These are phyloP conservation scores for Amorphotheca resinae DNA, from an alignment of 495 filamentous ascomycete species.

Conservation along the genomic window DNA sequence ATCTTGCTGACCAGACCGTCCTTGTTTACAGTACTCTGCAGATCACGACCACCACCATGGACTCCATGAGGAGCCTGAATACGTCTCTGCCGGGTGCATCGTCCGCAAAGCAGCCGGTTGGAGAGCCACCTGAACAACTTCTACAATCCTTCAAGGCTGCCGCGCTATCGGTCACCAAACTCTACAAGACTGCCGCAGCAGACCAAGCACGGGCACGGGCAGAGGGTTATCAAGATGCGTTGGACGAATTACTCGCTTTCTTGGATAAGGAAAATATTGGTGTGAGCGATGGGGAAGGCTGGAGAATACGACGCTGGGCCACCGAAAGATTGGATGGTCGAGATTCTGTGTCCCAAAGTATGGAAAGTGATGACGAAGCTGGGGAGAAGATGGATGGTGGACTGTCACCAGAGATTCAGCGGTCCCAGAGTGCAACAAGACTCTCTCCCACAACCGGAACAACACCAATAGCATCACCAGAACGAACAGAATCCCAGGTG, in stretches of 20 bases:
- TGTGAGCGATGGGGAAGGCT: slow-evolving; percentile 66
- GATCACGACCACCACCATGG: no score
- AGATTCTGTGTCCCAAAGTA: slow-evolving; percentile 26
- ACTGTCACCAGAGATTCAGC: slow-evolving; percentile 49
- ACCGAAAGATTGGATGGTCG: slow-evolving; percentile 61
- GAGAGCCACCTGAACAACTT: slow-evolving; percentile 64
- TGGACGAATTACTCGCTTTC: slow-evolving; percentile 79
- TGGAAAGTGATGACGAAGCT: slow-evolving; percentile 66
- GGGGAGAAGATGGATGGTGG: slow-evolving; percentile 39
- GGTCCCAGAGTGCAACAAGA: slow-evolving; percentile 32
- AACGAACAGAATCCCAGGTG: slow-evolving; percentile 35
- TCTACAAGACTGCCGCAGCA: slow-evolving; percentile 80
- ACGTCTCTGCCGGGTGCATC: slow-evolving; percentile 46
- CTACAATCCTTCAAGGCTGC: slow-evolving; percentile 84
- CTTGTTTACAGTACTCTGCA: no score
- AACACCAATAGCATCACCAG: slow-evolving; percentile 26
- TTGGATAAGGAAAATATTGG: slow-evolving; percentile 72
- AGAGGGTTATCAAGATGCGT: slow-evolving; percentile 84
- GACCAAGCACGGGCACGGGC: slow-evolving; percentile 60
- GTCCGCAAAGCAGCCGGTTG: slow-evolving; percentile 28
- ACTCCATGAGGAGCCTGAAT: slow-evolving; percentile 64
- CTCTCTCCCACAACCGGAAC: slow-evolving; percentile 6
- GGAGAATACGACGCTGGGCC: slow-evolving; percentile 72
- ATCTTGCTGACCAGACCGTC: no score
- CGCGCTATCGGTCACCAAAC: slow-evolving; percentile 86